Conservation (phyloP, 1,139 yeast genomes). For the Saccharomyces hybrid region DNA sequence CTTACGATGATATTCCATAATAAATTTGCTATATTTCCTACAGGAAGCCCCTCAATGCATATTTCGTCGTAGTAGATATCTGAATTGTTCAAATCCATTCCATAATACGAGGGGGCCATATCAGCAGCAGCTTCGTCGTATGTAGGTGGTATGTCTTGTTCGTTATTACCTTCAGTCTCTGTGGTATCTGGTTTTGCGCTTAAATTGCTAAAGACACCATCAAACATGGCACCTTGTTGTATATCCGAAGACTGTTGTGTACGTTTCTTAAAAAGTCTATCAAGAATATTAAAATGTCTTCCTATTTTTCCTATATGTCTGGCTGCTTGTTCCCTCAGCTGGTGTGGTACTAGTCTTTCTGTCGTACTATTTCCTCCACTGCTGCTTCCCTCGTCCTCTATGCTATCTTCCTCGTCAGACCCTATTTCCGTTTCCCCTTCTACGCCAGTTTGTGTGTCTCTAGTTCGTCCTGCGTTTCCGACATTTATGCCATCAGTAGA, state of each 20-base stretch:
- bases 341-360: constrained; percentile 10
- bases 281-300: constrained; percentile 33
- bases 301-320: constrained; percentile 24
- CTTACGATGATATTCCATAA: constrained; percentile 87
- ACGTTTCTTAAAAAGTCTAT: constrained; percentile 29
- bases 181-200: constrained; percentile 68
- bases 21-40: constrained; percentile 82
- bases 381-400: constrained; percentile 2
- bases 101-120: constrained; percentile 96
- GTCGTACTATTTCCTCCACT: constrained; percentile 1
- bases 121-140: constrained; percentile 96
- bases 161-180: constrained; percentile 16
- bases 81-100: constrained; percentile 69
- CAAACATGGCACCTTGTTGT: constrained; percentile 34
- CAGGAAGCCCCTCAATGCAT: constrained; percentile 91
- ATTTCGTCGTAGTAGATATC: constrained; percentile 68
- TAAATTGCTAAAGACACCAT: constrained; percentile 88
- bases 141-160: constrained; percentile 71
- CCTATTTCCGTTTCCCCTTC: constrained; percentile 3
- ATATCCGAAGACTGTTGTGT: constrained; percentile 6
- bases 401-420: not conserved
- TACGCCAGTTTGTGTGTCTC: not conserved
- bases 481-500: not conserved
- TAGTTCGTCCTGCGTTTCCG: constrained; percentile 1
- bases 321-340: constrained; percentile 20